Base-by-base conservation (phyloP, 1,284 basidiomycete genomes). In the Leccinum huronense region DNA sequence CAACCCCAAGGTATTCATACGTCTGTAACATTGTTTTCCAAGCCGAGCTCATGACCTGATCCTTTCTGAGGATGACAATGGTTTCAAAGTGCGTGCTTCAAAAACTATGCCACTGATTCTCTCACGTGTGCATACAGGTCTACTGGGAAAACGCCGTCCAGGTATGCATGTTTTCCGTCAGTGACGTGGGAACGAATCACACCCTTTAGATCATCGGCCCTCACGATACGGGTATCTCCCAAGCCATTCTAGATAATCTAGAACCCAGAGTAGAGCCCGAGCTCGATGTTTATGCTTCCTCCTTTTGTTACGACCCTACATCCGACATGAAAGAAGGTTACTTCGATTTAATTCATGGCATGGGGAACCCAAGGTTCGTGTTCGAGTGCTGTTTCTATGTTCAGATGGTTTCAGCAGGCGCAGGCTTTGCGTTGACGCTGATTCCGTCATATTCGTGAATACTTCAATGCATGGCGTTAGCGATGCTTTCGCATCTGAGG, bases 401-500 rank as follows among this genome's bases (percentile, higher is more conserved):
- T 63, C 10, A n/a, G 36, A 36, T 65, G 19, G 33, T 63, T 55
- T 57, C n/a, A 42, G 10, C 7, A 9, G 10, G 10, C 13, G 36
- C 53, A 76, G 72, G 57, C 58, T 67, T 59, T 48, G n/a, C 16
- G 56, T 58, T 10, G 45, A 48, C 27, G 31, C 16, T 33, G 31
- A 62, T 10, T 30, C 70, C 1, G 61, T 85, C 64, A 81, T 78
- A 63, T 88, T 94, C 68, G 88, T 93, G 31, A 93, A 93, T 72
- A 95, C 93, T 0, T 90, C 93, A 0, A 88, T 95, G 89, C 93
- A 95, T 69, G 93, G 93, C 1, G 93, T 95, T 56, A 87, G 91
- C 65, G 83, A 93, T 73, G 75, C 79, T 3, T 88, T 89, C 67
- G 81, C 86, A 53, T 76, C 75, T 8, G 75, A 78, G 62, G 88